A percentile compares a stretch with the other conserved stretches of the same genome.
Conservation (phyloP, 257 asterid genomes). For the Solanum pimpinellifolium region DNA sequence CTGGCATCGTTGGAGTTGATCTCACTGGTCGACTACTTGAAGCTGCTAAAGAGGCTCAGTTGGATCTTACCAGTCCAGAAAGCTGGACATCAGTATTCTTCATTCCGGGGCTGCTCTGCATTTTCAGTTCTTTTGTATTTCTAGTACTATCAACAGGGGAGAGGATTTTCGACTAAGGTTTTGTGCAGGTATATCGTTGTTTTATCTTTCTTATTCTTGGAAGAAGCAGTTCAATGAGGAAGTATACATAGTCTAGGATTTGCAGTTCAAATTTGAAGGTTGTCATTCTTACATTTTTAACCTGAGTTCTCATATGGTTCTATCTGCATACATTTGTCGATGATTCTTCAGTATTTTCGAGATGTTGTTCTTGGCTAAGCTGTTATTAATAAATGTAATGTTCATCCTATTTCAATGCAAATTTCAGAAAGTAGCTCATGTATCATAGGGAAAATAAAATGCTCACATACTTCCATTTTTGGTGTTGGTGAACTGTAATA, state of each 20-base stretch:
- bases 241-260: neutral
- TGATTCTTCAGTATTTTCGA: neutral
- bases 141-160: slow-evolving; percentile 72
- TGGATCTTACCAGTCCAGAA: slow-evolving; percentile 66
- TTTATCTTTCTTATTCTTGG: neutral
- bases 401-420: neutral
- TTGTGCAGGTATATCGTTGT: neutral
- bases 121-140: slow-evolving; percentile 61
- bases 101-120: slow-evolving; percentile 76
- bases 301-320: neutral
- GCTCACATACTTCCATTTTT: neutral
- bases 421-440: neutral
- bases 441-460: neutral
- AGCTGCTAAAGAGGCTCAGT: slow-evolving; percentile 55
- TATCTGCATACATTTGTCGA: neutral
- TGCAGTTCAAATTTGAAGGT: neutral
- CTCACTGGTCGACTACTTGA: slow-evolving; percentile 87
- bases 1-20: slow-evolving; percentile 85
- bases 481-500: neutral
- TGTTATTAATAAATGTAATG: neutral
- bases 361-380: neutral
- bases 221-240: neutral
- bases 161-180: slow-evolving; percentile 74
- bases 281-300: neutral
- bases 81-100: slow-evolving; percentile 77